Percentiles rank a stretch among this genome's conserved stretches.
phyloP scores from a whole-genome alignment of 805 yeast genomes.

The Yamadazyma sp. region DNA sequence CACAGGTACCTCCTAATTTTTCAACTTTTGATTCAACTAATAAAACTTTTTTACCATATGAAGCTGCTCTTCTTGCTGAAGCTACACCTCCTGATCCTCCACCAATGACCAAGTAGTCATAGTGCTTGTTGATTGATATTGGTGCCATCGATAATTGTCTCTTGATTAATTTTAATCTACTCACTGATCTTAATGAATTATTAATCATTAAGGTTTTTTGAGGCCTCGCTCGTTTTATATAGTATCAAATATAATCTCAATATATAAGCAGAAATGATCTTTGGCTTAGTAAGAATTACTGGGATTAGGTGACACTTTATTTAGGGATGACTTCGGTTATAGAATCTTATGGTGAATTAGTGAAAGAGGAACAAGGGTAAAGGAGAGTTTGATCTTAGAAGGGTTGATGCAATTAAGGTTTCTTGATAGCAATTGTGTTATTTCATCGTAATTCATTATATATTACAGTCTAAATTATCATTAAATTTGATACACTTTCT shows the following conservation, averaged over 20 bases:
- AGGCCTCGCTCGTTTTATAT: no score
- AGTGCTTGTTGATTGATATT: conserved; percentile 43
- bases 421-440: no score
- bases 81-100: conserved; percentile 99
- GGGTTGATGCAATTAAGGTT: no score
- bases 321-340: no score
- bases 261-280: no score
- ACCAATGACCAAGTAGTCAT: conserved; percentile 92
- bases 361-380: not conserved
- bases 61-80: conserved; percentile 95
- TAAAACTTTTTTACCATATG: conserved; percentile 84
- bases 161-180: conserved; percentile 21
- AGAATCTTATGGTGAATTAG: not conserved
- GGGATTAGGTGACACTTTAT: no score
- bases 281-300: no score
- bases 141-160: conserved; percentile 50
- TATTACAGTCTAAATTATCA: conserved; percentile 5
- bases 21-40: conserved; percentile 70
- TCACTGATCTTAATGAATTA: conserved; percentile 4
- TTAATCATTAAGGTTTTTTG: conserved; percentile 13
- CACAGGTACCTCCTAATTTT: conserved; percentile 95
- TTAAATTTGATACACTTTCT: conserved; percentile 24
- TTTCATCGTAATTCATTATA: not conserved
- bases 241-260: no score
- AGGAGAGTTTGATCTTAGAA: not conserved